These are phyloP conservation scores for Thymus quinquecostatus DNA, from an alignment of 257 asterid genomes.

Conservation along the genomic window DNA sequence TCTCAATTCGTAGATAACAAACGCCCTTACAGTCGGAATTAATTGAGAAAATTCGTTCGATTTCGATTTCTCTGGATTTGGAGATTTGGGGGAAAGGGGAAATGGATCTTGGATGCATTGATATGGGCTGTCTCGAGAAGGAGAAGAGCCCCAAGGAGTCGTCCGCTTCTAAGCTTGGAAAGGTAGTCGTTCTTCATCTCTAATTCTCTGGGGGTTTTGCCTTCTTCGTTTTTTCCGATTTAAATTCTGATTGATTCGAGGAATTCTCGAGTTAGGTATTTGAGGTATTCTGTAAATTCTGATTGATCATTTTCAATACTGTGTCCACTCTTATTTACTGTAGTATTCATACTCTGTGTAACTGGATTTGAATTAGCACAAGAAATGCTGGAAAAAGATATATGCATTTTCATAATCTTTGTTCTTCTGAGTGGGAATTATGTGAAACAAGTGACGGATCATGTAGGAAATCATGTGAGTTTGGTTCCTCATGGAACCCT, in stretches of 20 bases:
- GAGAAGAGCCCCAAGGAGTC: constrained; percentile 52
- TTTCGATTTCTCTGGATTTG: constrained; percentile 12
- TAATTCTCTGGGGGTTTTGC: neutral
- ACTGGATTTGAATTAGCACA: constrained; percentile 10
- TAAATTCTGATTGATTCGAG: neutral
- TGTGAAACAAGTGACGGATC: neutral
- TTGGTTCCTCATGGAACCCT: neutral
- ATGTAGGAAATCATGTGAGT: neutral
- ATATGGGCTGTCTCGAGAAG: constrained; percentile 72
- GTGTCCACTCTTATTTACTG: no score
- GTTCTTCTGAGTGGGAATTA: neutral
- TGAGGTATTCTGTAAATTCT: neutral
- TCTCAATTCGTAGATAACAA: neutral
- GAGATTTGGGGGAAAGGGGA: neutral
- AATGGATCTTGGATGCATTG: constrained; percentile 92
- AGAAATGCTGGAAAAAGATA: neutral
- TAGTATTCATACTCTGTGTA: neutral
- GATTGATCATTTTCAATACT: neutral
- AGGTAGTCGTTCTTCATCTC: constrained; percentile 48
- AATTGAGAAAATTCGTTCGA: constrained; percentile 13
- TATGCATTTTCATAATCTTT: neutral
- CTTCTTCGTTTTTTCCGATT: neutral
- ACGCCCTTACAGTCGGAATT: neutral
- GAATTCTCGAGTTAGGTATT: constrained; percentile 7
- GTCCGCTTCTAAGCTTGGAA: constrained; percentile 67